phyloP scores from a whole-genome alignment of 1,139 yeast species.

The Suhomyces bribrorum region DNA sequence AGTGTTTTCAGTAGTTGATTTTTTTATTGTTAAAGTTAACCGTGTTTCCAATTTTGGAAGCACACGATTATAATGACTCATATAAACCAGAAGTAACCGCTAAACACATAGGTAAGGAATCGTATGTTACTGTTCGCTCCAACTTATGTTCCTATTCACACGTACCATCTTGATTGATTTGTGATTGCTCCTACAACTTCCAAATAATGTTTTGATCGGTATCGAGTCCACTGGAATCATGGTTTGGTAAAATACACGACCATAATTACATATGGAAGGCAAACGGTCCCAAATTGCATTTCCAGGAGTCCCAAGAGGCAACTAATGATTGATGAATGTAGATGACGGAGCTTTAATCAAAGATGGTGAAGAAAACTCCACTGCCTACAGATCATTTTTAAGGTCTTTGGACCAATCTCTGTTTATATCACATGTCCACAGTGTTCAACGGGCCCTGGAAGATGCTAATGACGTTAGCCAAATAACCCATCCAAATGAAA shows the following conservation, averaged over 20 bases:
- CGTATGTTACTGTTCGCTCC: neutral
- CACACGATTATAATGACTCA: neutral
- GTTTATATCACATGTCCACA: conserved; percentile 39
- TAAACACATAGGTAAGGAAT: neutral
- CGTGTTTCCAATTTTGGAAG: conserved; percentile 3
- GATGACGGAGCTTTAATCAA: neutral
- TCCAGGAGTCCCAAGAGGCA: neutral
- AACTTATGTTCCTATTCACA: neutral
- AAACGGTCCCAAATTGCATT: neutral
- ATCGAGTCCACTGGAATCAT: conserved; percentile 2
- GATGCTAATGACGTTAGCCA: conserved; percentile 3
- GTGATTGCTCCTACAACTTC: conserved; percentile 1
- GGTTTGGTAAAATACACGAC: conserved; percentile 5
- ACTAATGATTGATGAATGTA: neutral
- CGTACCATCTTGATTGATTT: conserved; percentile 10
- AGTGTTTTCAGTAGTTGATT: neutral
- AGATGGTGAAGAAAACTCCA: conserved; percentile 14
- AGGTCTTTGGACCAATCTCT: conserved; percentile 43
- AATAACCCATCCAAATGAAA: neutral
- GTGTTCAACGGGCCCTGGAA: conserved; percentile 28
- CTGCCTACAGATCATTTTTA: conserved; percentile 21
- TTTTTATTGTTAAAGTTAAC: conserved; percentile 5
- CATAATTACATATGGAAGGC: neutral
- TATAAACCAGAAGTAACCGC: neutral
- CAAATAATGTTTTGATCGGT: conserved; percentile 10